These are phyloP conservation scores for Lentinus tigrinus DNA, from an alignment of 768 basidiomycete species.

Conservation along the genomic window DNA sequence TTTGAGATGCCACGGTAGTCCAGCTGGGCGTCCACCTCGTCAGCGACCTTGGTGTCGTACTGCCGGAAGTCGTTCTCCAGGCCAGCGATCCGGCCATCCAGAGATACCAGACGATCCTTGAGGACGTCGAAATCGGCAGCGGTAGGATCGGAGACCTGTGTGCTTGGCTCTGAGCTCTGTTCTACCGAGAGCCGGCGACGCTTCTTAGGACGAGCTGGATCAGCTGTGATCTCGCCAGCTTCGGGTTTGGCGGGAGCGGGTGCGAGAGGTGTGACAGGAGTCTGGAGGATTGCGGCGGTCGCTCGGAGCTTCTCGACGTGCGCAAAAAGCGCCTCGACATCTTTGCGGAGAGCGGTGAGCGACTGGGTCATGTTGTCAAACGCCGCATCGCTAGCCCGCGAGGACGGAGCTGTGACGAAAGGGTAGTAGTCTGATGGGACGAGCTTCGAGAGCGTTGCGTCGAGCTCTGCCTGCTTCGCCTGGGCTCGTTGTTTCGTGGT, in stretches of 20 bases:
- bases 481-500: slow-evolving; percentile 25
- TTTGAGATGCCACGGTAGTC: neutral
- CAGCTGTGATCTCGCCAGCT: neutral
- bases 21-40: slow-evolving; percentile 27
- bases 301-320: neutral
- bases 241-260: neutral
- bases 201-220: slow-evolving; percentile 8
- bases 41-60: slow-evolving; percentile 30
- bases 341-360: slow-evolving; percentile 15
- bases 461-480: slow-evolving; percentile 34
- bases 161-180: neutral
- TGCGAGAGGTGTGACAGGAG: neutral
- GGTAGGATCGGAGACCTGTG: slow-evolving; percentile 3
- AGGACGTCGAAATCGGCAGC: slow-evolving; percentile 27
- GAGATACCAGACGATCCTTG: slow-evolving; percentile 27
- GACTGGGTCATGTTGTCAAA: slow-evolving; percentile 30
- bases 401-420: slow-evolving; percentile 1
- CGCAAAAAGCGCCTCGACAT: slow-evolving; percentile 5
- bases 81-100: slow-evolving; percentile 31
- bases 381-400: slow-evolving; percentile 22
- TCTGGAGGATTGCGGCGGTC: neutral
- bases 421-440: slow-evolving; percentile 42
- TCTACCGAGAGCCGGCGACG: slow-evolving; percentile 17
- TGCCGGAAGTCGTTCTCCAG: slow-evolving; percentile 38
- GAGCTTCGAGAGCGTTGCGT: slow-evolving; percentile 29